These are phyloP conservation scores for Thielaviopsis populi DNA, from an alignment of 2,329 filamentous ascomycete species.

Conservation along the genomic window DNA sequence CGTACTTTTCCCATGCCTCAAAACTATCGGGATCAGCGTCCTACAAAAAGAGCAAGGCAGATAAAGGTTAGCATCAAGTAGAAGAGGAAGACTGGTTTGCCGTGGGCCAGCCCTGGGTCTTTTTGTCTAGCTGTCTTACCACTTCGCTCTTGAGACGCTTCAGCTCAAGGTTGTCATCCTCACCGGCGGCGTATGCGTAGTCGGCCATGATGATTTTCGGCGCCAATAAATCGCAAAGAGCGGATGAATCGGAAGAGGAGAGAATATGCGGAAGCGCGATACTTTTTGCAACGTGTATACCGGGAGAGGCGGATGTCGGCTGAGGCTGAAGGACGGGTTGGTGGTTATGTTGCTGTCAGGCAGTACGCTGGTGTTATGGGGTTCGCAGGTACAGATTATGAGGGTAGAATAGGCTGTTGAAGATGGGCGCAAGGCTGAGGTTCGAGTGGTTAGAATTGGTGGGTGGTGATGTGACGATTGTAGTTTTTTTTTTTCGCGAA, in stretches of 20 bases:
- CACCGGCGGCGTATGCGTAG: constrained; percentile 22
- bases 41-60: constrained; percentile 23
- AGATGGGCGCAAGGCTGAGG: background rate
- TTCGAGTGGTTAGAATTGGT: background rate
- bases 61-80: background rate
- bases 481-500: constrained; percentile 8
- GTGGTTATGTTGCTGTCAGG: no score
- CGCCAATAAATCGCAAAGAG: background rate
- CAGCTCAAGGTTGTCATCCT: constrained; percentile 71
- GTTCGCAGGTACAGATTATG: no score
- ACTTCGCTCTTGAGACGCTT: constrained; percentile 64
- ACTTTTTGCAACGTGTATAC: no score
- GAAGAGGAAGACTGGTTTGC: background rate
- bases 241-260: background rate
- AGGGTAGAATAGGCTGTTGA: background rate
- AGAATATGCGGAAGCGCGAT: no score
- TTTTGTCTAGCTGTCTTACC: constrained; percentile 39
- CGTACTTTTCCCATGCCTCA: constrained; percentile 85
- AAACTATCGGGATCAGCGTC: constrained; percentile 73
- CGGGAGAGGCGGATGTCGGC: no score
- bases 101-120: background rate
- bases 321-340: no score
- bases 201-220: constrained; percentile 8
- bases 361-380: no score
- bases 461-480: background rate